Percentiles rank a stretch among this genome's conserved stretches.
These are phyloP conservation scores for Clitocybe nebularis DNA, from an alignment of 1,284 basidiomycete genomes.

Conservation along the genomic window DNA sequence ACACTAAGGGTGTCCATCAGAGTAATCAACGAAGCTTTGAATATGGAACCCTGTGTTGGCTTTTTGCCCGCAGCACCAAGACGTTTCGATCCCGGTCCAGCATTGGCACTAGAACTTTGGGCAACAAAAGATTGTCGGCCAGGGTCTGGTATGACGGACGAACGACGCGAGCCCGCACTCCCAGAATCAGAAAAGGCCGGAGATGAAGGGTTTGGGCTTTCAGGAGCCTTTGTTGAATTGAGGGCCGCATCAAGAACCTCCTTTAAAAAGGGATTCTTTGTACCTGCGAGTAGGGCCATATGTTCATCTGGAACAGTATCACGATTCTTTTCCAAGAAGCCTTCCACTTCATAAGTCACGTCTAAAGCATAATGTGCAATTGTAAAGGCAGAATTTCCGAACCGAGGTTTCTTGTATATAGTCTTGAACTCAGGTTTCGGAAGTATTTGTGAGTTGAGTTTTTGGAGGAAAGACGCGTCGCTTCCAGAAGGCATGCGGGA, in stretches of 20 bases:
- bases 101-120: conserved; percentile 31
- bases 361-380: conserved; percentile 98
- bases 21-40: conserved; percentile 92
- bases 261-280: conserved; percentile 90
- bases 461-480: conserved; percentile 91
- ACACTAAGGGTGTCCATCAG: conserved; percentile 97
- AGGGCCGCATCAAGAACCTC: conserved; percentile 92
- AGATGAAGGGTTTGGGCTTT: conserved; percentile 62
- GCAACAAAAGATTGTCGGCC: conserved; percentile 72
- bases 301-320: conserved; percentile 99
- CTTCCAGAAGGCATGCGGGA: conserved; percentile 94
- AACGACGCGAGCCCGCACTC: conserved; percentile 68
- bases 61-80: conserved; percentile 76
- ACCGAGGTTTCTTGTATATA: conserved; percentile 97
- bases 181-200: conserved; percentile 72
- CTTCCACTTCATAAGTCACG: conserved; percentile 97
- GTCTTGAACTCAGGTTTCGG: conserved; percentile 81
- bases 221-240: conserved; percentile 63
- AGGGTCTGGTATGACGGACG: conserved; percentile 81
- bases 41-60: conserved; percentile 97
- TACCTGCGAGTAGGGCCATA: conserved; percentile 79
- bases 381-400: conserved; percentile 95
- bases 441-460: conserved; percentile 87
- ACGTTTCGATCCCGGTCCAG: conserved; percentile 43
- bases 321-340: conserved; percentile 98